A percentile compares a stretch with the other conserved stretches of the same genome.
These are phyloP conservation scores for Fraxinus sp. DNA, from an alignment of 305 asterid species.

Conservation along the genomic window DNA sequence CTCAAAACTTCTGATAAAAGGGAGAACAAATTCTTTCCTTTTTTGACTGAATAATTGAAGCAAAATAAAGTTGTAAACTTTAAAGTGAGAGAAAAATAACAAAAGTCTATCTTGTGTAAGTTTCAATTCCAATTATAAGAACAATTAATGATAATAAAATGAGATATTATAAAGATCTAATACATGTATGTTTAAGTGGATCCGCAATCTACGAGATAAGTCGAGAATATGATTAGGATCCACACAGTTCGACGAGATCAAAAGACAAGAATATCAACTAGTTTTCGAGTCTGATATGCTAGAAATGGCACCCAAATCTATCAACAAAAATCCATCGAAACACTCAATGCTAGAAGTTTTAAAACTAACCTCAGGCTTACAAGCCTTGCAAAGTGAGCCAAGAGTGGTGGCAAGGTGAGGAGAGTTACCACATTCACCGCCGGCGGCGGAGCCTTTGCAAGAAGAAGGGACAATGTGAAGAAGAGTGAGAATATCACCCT, in stretches of 20 bases:
- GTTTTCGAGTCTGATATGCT: background rate
- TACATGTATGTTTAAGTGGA: background rate
- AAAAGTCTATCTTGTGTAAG: background rate
- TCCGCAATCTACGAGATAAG: background rate
- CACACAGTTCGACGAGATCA: background rate
- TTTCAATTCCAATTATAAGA: background rate
- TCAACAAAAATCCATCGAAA: background rate
- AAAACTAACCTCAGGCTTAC: conserved; percentile 70
- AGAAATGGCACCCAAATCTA: background rate
- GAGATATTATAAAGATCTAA: background rate
- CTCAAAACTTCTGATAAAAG: background rate
- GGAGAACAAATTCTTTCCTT: background rate
- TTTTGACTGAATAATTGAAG: background rate
- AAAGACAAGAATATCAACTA: background rate
- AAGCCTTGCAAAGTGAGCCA: conserved; percentile 80
- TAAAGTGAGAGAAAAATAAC: background rate
- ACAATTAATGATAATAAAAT: background rate
- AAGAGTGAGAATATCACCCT: conserved; percentile 75
- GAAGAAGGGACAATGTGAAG: conserved; percentile 57
- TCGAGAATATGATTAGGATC: background rate
- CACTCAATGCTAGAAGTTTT: background rate
- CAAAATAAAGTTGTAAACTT: background rate
- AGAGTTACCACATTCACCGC: conserved; percentile 13
- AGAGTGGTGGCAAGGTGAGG: conserved; percentile 64
- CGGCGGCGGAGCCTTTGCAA: conserved; percentile 26